Conservation (phyloP, 805 yeast species). For the Candida rishiriensis region DNA sequence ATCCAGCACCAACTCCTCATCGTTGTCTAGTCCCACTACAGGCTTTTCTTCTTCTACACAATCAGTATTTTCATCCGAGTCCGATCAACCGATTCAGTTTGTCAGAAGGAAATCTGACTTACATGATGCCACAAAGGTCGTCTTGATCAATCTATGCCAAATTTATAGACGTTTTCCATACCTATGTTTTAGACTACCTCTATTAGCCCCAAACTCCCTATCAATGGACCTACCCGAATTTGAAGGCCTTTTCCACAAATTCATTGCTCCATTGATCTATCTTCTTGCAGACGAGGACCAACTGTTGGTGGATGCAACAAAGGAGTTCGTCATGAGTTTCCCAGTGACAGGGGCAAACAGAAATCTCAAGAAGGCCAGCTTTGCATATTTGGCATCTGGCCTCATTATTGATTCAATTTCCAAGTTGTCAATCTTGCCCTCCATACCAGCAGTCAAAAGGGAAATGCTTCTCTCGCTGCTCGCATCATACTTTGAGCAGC, state of each 20-base stretch:
- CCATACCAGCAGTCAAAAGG: slow-evolving; percentile 13
- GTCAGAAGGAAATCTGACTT: slow-evolving; percentile 11
- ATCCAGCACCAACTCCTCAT: not conserved
- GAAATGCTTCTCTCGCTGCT: slow-evolving; percentile 36
- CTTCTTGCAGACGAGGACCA: slow-evolving; percentile 35
- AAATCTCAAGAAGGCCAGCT: slow-evolving; percentile 27
- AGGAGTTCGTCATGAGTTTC: slow-evolving; percentile 32
- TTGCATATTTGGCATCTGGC: slow-evolving; percentile 35
- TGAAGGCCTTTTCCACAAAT: slow-evolving; percentile 15
- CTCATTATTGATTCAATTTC: slow-evolving; percentile 35
- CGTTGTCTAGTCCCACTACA: not conserved
- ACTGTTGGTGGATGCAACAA: slow-evolving; percentile 32
- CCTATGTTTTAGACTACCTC: slow-evolving; percentile 19
- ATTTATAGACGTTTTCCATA: slow-evolving; percentile 32
- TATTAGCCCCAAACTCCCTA: not conserved
- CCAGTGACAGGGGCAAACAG: slow-evolving; percentile 30
- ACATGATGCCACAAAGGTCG: slow-evolving; percentile 7
- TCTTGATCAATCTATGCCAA: slow-evolving; percentile 27
- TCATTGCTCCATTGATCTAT: slow-evolving; percentile 31
- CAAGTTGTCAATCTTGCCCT: slow-evolving; percentile 23
- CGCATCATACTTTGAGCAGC: slow-evolving; percentile 33
- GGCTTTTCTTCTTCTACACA: slow-evolving; percentile 1
- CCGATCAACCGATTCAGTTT: slow-evolving; percentile 1
- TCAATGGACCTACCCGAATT: slow-evolving; percentile 11
- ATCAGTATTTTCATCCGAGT: slow-evolving; percentile 3